Evolutionary conservation across 148 eudicot species (phyloP), one percentile per base, ranked within the genome.

Genomic region (Cornus suecica): DNA sequence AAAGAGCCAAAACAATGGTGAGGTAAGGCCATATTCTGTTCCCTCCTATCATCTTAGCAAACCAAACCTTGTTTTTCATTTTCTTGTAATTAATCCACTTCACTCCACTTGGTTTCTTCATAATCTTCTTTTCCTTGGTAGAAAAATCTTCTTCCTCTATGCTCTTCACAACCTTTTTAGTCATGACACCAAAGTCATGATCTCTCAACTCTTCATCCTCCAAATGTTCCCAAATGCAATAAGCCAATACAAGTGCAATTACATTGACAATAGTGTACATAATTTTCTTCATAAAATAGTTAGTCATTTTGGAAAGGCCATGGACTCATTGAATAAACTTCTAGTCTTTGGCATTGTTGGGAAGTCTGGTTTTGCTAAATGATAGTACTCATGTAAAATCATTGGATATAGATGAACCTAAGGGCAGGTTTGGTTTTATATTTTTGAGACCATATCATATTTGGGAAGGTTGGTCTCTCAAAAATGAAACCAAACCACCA

Each of bases 21-120:
- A 88, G 74, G 60, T 79, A 87, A 77, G 90, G 81, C 90, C 90
- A 87, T 25, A 85, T 82, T 76, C 80, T 81, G 76, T 79, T 84
- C 58, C 83, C 73, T 74, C 76, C 86, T 32, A 64, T 68, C 27
- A 27, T 66, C 37, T 51, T 72, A 18, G 6, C 72, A 37, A 27
- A 22, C 60, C 62, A 14, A 54, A 54, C 23, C 25, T 9, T 65
- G 26, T 69, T 74, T 22, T n/a, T n/a, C n/a, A n/a, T n/a, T n/a
- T 30, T 70, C 54, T 27, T 41, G 31, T 41, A 25, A 73, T 20
- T 64, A 23, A 56, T 23, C 76, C 76, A 31, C 26, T 23, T 31
- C 8, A 41, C 58, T 58, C 62, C n/a, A 24, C 69, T 37, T 25
- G 28, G 72, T 76, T 74, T 70, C 26, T 1, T 72, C 78, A 10